Conservation (phyloP, 345 rosid genomes). For the Firmiana major region DNA sequence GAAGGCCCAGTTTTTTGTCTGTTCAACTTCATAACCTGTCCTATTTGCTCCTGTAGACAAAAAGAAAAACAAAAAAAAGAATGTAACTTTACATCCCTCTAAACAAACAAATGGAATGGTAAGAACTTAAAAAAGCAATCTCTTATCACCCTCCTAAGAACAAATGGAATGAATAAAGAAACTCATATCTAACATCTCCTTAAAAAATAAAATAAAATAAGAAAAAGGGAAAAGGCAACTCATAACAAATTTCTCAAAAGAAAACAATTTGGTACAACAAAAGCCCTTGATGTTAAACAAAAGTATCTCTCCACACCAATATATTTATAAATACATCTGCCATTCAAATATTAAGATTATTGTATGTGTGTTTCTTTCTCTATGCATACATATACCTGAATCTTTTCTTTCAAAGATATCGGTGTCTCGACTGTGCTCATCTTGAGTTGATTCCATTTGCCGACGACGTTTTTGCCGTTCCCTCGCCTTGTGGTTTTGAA, state of each 20-base stretch:
- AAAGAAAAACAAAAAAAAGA: slow-evolving; percentile 32
- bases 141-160: neutral
- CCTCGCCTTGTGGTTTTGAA: slow-evolving; percentile 94
- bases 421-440: slow-evolving; percentile 20
- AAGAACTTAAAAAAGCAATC: neutral
- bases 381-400: slow-evolving; percentile 25
- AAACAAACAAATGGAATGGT: slow-evolving; percentile 17
- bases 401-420: slow-evolving; percentile 58
- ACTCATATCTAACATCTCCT: neutral
- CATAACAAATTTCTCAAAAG: neutral
- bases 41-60: slow-evolving; percentile 37
- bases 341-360: slow-evolving; percentile 4
- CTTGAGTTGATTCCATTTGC: slow-evolving; percentile 57
- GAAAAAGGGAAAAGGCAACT: neutral
- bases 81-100: neutral
- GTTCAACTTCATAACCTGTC: slow-evolving; percentile 61
- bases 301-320: neutral
- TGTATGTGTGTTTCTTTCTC: neutral
- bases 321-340: neutral
- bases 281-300: slow-evolving; percentile 7
- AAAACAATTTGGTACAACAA: slow-evolving; percentile 1
- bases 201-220: neutral
- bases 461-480: slow-evolving; percentile 83
- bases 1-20: slow-evolving; percentile 63
- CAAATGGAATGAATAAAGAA: slow-evolving; percentile 2